Base-by-base conservation (phyloP, 73 alveolate genomes). In the Durusdinium trenchii region DNA sequence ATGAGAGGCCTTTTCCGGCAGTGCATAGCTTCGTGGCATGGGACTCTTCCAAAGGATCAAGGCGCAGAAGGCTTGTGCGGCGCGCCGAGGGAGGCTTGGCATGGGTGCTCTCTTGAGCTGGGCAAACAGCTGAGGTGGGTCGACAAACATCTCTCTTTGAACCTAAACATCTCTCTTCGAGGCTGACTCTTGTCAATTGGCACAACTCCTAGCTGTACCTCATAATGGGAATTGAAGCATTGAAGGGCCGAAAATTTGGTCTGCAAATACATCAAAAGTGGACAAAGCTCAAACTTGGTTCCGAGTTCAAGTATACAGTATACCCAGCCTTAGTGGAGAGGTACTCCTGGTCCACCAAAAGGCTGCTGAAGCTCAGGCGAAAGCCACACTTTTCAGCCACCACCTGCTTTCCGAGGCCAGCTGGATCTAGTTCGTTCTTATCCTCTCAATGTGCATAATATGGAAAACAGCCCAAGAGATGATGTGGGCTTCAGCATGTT, bases 351-450 rank as follows among this genome's bases (percentile, higher is more conserved):
- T 91, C 98, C 46, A 91, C 98, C 78, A 91, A 87, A 5, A n/a
- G 28, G 78, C 89, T 91, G 57, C 57, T 46, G 87, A 91, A 91
- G 43, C 61, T 75, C 57, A 91, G 60, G 45, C 98, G 98, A 48
- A 91, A 91, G 43, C 98, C 98, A 42, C 98, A 91, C 45, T 76
- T 91, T 23, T 91, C 98, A 1, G 87, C 98, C 50, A 91, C 78
- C 18, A 91, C 98, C 98, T 91, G 97, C 45, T 52, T 2, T 30
- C 73, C 73, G 30, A 60, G 30, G 30, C 30, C 73, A 23, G 73
- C 18, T 1, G 73, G 73, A 0, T 57, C 23, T 57, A 57, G 23
- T 57, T 57, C 23, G 69, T 16, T 16, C 12, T 16, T 57, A 57
- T 57, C 69, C 12, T n/a, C n/a, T n/a, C n/a, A 60, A 60, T 60